A percentile compares a stretch with the other conserved stretches of the same genome.
phyloP scores from a whole-genome alignment of 2,329 filamentous ascomycete genomes.

The Fusarium sp. region DNA sequence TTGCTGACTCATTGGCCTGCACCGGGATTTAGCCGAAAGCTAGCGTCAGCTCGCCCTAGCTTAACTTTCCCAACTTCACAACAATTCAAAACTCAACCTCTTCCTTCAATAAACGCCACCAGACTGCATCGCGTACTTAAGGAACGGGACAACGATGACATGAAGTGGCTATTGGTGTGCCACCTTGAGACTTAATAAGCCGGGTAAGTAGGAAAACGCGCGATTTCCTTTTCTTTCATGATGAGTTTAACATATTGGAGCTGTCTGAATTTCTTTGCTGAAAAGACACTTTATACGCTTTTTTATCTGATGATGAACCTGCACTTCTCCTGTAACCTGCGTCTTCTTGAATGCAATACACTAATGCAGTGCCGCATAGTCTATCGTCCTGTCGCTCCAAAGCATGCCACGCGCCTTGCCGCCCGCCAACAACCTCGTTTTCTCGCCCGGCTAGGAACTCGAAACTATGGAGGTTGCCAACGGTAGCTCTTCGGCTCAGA shows the following conservation, averaged over 20 bases:
- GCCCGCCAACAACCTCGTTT: constrained; percentile 20
- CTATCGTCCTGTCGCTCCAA: constrained; percentile 2
- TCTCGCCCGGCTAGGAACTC: constrained; percentile 29
- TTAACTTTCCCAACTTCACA: constrained; percentile 23
- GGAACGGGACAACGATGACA: constrained; percentile 11
- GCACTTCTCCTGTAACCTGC: not conserved
- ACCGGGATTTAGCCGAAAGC: constrained; percentile 33
- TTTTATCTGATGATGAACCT: constrained; percentile 49
- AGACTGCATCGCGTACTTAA: constrained; percentile 4
- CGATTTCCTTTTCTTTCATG: constrained; percentile 44
- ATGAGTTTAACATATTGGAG: constrained; percentile 74
- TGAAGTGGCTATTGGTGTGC: not conserved
- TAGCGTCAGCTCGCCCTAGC: constrained; percentile 17
- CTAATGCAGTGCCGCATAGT: constrained; percentile 28
- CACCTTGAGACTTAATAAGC: not conserved
- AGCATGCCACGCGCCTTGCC: constrained; percentile 37
- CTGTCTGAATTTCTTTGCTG: constrained; percentile 76
- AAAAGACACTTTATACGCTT: constrained; percentile 69
- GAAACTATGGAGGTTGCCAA: constrained; percentile 55
- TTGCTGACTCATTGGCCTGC: not conserved
- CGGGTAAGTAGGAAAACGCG: constrained; percentile 38
- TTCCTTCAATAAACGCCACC: constrained; percentile 5
- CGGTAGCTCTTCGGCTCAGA: constrained; percentile 47
- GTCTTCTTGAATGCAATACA: not conserved
- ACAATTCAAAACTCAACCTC: constrained; percentile 16